Conservation (phyloP, 2,329 filamentous ascomycete genomes). For the Curvularia sp. region DNA sequence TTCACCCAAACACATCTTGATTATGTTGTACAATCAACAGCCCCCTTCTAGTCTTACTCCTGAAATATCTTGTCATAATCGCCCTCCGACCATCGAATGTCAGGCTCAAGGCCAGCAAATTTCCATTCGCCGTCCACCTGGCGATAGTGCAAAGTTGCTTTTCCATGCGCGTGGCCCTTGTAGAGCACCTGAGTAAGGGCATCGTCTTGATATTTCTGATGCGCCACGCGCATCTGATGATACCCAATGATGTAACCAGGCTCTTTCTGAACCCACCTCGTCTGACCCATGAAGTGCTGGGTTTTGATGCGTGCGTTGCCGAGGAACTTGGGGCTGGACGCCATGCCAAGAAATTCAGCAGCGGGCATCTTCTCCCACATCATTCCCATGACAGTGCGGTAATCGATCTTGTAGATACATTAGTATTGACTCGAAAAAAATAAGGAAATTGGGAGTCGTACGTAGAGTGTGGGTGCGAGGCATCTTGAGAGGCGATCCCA, state of each 20-base stretch:
- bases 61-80: constrained; percentile 5
- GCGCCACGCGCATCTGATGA: constrained; percentile 19
- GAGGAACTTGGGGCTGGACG: constrained; percentile 13
- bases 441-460: not conserved
- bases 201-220: constrained; percentile 2
- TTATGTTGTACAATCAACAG: not conserved
- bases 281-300: constrained; percentile 20
- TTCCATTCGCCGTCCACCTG: constrained; percentile 1
- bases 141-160: not conserved
- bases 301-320: constrained; percentile 21
- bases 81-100: not conserved
- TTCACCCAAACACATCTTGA: not conserved
- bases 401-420: constrained; percentile 10
- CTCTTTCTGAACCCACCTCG: constrained; percentile 8
- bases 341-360: constrained; percentile 17
- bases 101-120: constrained; percentile 2
- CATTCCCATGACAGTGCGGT: constrained; percentile 10
- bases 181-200: not conserved
- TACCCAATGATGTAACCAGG: constrained; percentile 9
- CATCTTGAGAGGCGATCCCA: constrained; percentile 15
- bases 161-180: constrained; percentile 1
- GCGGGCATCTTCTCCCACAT: constrained; percentile 23
- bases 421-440: not conserved
- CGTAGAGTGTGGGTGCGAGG: constrained; percentile 13
- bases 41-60: not conserved